Base-by-base conservation (phyloP, 2,329 filamentous ascomycete genomes). In the Dothideomycetes sp. region DNA sequence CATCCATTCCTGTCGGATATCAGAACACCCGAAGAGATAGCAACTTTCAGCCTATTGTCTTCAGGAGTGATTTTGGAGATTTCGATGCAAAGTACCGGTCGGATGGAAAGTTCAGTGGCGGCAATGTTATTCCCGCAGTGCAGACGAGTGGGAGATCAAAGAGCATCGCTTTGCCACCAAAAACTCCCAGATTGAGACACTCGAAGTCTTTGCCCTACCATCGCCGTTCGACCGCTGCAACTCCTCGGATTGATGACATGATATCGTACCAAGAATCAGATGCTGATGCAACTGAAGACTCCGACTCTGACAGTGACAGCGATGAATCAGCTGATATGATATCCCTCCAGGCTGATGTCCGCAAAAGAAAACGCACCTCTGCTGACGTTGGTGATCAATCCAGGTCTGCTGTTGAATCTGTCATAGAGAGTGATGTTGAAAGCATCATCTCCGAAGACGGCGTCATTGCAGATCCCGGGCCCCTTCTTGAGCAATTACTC, bases 81-180 rank as follows among this genome's bases (percentile, higher is more conserved):
- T 67, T 69, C 41, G 69, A 74, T 51, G 59, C 68, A 16, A 77
- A 75, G 50, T 78, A 78, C 55, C 60, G 63, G 28, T 44, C 59
- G 32, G 56, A 63, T 22, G 70, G 70, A 7, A 67, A 65, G 33
- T 74, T 62, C 31, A 53, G n/a, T n/a, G n/a, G 50, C 28, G 51
- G 54, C 11, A 33, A 51, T 9, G 12, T 39, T 11, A 37, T 10
- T 19, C 25, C 35, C 8, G 25, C 25, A 27, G 23, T 12, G 22
- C 33, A 20, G 24, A 25, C 15, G 18, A 12, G 15, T 4, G 32
- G 18, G 17, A 32, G 35, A 15, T 42, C 30, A 4, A 34, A 36
- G 15, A 42, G 40, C 12, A 51, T 52, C 20, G 38, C 39, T 13
- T 36, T 51, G 8, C 41, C 49, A 8, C 32, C 45, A 41, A 32